Evolutionary conservation across 129 eudicot species (phyloP).

Genomic region (Lactuca sativa): DNA sequence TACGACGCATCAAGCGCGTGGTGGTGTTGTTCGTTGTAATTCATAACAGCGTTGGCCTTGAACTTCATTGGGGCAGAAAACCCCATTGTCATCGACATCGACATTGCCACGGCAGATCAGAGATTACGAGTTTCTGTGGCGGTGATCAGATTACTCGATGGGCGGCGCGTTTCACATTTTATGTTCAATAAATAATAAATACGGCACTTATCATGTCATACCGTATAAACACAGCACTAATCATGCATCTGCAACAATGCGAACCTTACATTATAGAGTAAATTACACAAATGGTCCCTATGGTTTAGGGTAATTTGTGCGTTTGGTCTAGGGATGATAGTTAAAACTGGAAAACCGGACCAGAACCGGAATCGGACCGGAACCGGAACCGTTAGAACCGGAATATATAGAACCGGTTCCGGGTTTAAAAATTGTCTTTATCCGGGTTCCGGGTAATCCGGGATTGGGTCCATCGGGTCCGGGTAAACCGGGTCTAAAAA

Average conservation of each 20-base stretch:
- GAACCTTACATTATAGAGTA: too few relatives aligned
- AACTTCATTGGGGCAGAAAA: constrained; percentile 36
- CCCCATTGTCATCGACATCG: constrained; percentile 17
- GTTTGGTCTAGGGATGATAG: too few relatives aligned
- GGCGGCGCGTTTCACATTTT: constrained; percentile 59
- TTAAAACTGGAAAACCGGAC: too few relatives aligned
- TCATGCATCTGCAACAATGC: background rate
- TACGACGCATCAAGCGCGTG: constrained; percentile 47
- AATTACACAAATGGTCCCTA: too few relatives aligned
- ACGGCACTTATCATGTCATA: background rate
- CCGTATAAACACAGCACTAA: background rate
- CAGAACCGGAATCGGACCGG: too few relatives aligned
- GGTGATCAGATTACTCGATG: constrained; percentile 24
- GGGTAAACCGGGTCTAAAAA: too few relatives aligned
- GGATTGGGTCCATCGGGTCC: too few relatives aligned
- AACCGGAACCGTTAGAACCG: too few relatives aligned
- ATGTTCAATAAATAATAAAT: constrained; percentile 16
- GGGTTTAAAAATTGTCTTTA: too few relatives aligned
- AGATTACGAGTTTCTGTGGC: background rate
- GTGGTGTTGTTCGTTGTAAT: constrained; percentile 29
- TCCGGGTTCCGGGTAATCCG: too few relatives aligned
- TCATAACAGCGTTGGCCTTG: constrained; percentile 21
- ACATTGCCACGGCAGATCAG: constrained; percentile 25
- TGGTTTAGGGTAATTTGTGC: too few relatives aligned
- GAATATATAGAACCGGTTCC: too few relatives aligned